Conservation (phyloP, 116 monocot genomes). For the Papilionanthe hybrid region DNA sequence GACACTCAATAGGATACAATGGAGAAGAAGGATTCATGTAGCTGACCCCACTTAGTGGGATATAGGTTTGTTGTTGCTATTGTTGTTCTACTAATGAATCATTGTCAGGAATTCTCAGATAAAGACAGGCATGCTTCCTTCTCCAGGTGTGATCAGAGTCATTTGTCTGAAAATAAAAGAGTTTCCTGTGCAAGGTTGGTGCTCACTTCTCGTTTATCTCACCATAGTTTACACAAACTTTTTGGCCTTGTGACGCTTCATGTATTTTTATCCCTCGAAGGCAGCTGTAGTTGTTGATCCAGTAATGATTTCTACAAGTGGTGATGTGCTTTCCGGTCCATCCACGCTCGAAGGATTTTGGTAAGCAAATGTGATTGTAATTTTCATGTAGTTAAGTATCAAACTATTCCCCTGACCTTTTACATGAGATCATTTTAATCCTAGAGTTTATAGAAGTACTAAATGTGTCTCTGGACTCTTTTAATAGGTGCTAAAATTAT, state of each 20-base stretch:
- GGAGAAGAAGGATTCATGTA: too few species aligned
- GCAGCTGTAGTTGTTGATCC: constrained; percentile 97
- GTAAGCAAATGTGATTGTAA: constrained; percentile 17
- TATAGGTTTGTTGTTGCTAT: too few species aligned
- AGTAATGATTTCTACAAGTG: constrained; percentile 94
- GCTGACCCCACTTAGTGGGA: too few species aligned
- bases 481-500: too few species aligned
- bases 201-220: not conserved
- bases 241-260: not conserved
- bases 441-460: too few species aligned
- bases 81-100: not conserved
- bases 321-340: constrained; percentile 70
- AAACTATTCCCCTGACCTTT: too few species aligned
- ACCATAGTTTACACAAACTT: not conserved
- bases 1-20: too few species aligned
- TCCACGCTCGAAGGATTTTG: constrained; percentile 51
- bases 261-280: constrained; percentile 29
- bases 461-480: too few species aligned
- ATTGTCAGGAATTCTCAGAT: constrained; percentile 38
- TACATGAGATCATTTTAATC: too few species aligned
- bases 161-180: constrained; percentile 65
- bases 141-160: constrained; percentile 53
- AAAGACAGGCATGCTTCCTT: constrained; percentile 93
- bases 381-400: not conserved
- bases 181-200: constrained; percentile 77